phyloP scores from a whole-genome alignment of 2,329 filamentous ascomycete genomes.

The Calonectria pauciramosa region DNA sequence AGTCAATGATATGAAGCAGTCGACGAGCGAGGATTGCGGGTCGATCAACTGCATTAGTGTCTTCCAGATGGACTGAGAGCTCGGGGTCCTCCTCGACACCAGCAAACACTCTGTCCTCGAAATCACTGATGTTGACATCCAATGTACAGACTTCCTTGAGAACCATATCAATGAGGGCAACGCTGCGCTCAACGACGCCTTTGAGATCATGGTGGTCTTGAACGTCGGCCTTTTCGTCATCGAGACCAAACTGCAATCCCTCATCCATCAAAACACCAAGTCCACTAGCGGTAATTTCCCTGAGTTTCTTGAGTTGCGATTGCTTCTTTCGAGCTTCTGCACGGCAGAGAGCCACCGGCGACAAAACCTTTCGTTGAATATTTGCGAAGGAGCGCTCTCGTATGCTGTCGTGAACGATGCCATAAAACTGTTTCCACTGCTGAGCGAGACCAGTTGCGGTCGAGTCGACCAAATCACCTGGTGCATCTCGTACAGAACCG shows the following conservation, averaged over 20 bases:
- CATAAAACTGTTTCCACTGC: constrained; percentile 81
- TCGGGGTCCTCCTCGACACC: constrained; percentile 73
- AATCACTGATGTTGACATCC: constrained; percentile 72
- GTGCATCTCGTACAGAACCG: constrained; percentile 46
- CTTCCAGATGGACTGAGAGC: constrained; percentile 66
- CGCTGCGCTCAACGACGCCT: constrained; percentile 81
- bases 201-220: constrained; percentile 71
- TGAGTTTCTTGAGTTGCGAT: constrained; percentile 76
- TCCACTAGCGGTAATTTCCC: constrained; percentile 86
- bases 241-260: constrained; percentile 77
- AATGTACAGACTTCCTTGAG: constrained; percentile 78
- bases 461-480: constrained; percentile 52
- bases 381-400: constrained; percentile 78
- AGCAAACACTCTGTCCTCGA: constrained; percentile 75
- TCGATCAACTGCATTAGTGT: constrained; percentile 59
- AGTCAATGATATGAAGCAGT: constrained; percentile 77
- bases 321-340: constrained; percentile 83
- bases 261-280: constrained; percentile 91
- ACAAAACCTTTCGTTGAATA: constrained; percentile 79
- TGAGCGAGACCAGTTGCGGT: constrained; percentile 58
- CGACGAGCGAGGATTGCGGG: constrained; percentile 75
- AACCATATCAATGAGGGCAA: constrained; percentile 89
- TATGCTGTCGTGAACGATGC: constrained; percentile 82
- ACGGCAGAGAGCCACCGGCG: constrained; percentile 82
- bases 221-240: constrained; percentile 69